phyloP scores from a whole-genome alignment of 495 filamentous ascomycete species.

The Bacidia rubella region DNA sequence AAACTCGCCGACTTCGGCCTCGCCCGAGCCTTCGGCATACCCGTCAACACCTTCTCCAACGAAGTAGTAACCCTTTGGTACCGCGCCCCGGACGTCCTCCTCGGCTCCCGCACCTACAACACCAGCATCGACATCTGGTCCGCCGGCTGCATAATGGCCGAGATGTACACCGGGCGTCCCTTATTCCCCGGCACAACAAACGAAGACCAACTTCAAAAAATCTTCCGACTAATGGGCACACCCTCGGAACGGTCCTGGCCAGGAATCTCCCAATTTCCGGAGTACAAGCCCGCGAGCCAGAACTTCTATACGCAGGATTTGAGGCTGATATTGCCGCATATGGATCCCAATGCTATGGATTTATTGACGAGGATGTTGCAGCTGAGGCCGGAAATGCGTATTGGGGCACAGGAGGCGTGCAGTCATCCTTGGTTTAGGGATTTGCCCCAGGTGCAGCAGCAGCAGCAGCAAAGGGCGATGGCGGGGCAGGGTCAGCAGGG shows the following conservation, averaged over 20 bases:
- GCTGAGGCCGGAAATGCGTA: conserved; percentile 79
- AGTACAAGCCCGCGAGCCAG: conserved; percentile 89
- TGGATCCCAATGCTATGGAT: conserved; percentile 76
- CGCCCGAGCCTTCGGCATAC: conserved; percentile 87
- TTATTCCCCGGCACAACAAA: conserved; percentile 93
- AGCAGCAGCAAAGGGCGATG: conserved; percentile 10
- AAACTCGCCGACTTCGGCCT: conserved; percentile 95
- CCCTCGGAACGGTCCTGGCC: conserved; percentile 89
- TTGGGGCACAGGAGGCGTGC: conserved; percentile 71
- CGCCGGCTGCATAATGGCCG: conserved; percentile 95
- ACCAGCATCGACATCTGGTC: conserved; percentile 98
- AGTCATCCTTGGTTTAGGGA: conserved; percentile 84
- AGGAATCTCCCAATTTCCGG: conserved; percentile 74
- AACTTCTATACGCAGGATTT: conserved; percentile 92
- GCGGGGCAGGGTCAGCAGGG: conserved; percentile 2
- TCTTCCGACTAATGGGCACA: conserved; percentile 95
- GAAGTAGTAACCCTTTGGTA: conserved; percentile 97
- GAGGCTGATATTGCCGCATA: conserved; percentile 70
- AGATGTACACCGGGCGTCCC: conserved; percentile 90
- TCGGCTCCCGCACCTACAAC: conserved; percentile 86
- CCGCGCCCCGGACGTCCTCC: conserved; percentile 81
- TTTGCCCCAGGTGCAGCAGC: conserved; percentile 31
- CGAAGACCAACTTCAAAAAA: conserved; percentile 87
- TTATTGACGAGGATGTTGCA: conserved; percentile 83
- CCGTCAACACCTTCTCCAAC: conserved; percentile 96